Evolutionary conservation across 83 land plant species (phyloP).

Genomic region (Larix sibirica): DNA sequence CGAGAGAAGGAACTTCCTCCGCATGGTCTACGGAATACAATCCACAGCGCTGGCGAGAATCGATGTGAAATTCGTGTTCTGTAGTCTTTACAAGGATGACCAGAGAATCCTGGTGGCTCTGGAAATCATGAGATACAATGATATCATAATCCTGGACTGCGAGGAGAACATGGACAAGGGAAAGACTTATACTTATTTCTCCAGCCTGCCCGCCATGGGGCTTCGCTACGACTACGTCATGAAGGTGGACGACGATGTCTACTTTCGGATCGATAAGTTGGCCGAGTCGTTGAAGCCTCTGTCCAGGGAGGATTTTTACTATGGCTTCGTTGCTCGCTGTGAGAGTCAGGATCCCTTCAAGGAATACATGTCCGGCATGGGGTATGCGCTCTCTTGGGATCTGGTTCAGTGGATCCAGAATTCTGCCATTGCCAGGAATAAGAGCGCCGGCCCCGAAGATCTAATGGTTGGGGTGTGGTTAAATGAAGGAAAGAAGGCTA

Average conservation of each 20-base stretch:
- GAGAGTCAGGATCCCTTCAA: constrained; percentile 37
- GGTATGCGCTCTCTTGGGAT: constrained; percentile 59
- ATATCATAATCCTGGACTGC: constrained; percentile 61
- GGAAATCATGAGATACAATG: constrained; percentile 50
- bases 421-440: constrained; percentile 29
- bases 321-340: constrained; percentile 55
- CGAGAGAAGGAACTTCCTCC: constrained; percentile 57
- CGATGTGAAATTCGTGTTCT: constrained; percentile 54
- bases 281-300: constrained; percentile 25
- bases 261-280: constrained; percentile 38
- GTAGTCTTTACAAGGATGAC: constrained; percentile 43
- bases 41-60: constrained; percentile 26
- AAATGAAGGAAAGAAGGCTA: constrained; percentile 36
- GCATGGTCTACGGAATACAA: constrained; percentile 60
- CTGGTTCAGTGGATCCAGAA: constrained; percentile 43
- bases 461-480: constrained; percentile 47
- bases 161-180: constrained; percentile 76
- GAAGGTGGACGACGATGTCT: constrained; percentile 61
- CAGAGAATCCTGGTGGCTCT: constrained; percentile 45
- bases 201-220: constrained; percentile 16
- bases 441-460: constrained; percentile 39
- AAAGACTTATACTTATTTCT: constrained; percentile 54
- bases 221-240: constrained; percentile 50
- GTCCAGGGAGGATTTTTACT: constrained; percentile 48
- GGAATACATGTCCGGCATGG: constrained; percentile 65